phyloP scores from a whole-genome alignment of 805 yeast genomes.

The Kazachstania kunashirensis region DNA sequence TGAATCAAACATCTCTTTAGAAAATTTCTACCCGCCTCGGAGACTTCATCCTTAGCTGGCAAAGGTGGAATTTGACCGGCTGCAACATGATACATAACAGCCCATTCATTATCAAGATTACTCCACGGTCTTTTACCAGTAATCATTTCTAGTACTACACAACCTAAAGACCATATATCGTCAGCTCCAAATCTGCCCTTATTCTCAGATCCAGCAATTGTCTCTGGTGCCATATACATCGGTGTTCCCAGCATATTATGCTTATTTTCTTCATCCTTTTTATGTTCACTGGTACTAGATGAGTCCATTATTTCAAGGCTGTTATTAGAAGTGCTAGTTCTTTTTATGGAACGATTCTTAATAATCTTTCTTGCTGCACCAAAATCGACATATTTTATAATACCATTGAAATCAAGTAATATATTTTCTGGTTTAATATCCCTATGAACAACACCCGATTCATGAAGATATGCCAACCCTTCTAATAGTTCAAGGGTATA shows the following conservation, averaged over 20 bases:
- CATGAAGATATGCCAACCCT: conserved; percentile 90
- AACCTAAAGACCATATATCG: conserved; percentile 96
- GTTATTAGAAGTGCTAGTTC: neutral
- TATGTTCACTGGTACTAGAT: neutral
- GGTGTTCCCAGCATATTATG: conserved; percentile 74
- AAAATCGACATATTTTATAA: conserved; percentile 91
- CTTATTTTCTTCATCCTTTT: conserved; percentile 1
- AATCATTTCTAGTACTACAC: conserved; percentile 93
- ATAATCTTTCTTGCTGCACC: conserved; percentile 94
- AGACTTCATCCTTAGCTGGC: conserved; percentile 70
- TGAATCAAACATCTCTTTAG: conserved; percentile 69
- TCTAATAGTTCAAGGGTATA: conserved; percentile 88
- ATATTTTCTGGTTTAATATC: conserved; percentile 96
- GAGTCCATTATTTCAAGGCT: neutral
- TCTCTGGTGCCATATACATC: conserved; percentile 98
- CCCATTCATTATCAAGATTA: conserved; percentile 95
- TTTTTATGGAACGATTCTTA: conserved; percentile 37
- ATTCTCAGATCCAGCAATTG: conserved; percentile 63
- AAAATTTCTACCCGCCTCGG: conserved; percentile 68
- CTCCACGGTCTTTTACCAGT: conserved; percentile 98
- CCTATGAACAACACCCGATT: conserved; percentile 87
- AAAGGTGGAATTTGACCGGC: conserved; percentile 86
- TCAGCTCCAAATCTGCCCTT: conserved; percentile 33
- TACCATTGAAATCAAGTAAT: conserved; percentile 81
- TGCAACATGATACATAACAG: conserved; percentile 96